These are phyloP conservation scores for Tylopilus rubrobrunneus DNA, from an alignment of 768 basidiomycete genomes.

Conservation along the genomic window DNA sequence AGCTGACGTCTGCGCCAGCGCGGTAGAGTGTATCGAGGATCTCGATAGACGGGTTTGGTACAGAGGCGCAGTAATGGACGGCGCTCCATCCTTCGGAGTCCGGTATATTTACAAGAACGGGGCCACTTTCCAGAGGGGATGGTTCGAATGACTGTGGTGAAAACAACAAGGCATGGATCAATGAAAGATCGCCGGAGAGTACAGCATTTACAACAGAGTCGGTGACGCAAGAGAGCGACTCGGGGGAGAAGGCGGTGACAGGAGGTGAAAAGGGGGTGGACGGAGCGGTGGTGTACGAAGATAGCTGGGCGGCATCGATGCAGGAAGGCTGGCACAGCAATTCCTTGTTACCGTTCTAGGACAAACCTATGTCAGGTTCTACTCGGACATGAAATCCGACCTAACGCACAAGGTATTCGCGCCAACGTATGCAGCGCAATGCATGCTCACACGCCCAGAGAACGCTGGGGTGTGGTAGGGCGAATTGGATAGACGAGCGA, in stretches of 20 bases:
- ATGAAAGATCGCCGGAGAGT: constrained; percentile 44
- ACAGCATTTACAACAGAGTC: constrained; percentile 55
- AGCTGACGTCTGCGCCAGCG: constrained; percentile 69
- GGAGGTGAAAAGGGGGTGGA: constrained; percentile 29
- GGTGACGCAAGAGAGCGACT: constrained; percentile 42
- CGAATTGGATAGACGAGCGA: constrained; percentile 68
- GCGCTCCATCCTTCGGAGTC: constrained; percentile 70
- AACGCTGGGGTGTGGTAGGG: constrained; percentile 55
- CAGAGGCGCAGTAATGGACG: constrained; percentile 65
- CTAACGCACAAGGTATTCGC: constrained; percentile 51
- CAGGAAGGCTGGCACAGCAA: constrained; percentile 23
- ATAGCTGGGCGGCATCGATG: constrained; percentile 23
- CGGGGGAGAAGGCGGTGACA: constrained; percentile 33
- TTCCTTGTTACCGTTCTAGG: constrained; percentile 32
- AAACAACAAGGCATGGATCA: constrained; percentile 55
- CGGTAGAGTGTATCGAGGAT: constrained; percentile 69
- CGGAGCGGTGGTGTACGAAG: constrained; percentile 21
- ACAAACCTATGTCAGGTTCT: constrained; percentile 1
- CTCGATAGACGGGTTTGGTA: constrained; percentile 51
- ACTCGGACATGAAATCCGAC: background rate
- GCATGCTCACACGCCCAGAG: constrained; percentile 70
- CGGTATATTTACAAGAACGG: constrained; percentile 62
- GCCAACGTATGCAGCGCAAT: constrained; percentile 57
- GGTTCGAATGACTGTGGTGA: constrained; percentile 42
- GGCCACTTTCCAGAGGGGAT: constrained; percentile 34